Base-by-base conservation (phyloP, 768 basidiomycete genomes). In the Myochromella boudieri region DNA sequence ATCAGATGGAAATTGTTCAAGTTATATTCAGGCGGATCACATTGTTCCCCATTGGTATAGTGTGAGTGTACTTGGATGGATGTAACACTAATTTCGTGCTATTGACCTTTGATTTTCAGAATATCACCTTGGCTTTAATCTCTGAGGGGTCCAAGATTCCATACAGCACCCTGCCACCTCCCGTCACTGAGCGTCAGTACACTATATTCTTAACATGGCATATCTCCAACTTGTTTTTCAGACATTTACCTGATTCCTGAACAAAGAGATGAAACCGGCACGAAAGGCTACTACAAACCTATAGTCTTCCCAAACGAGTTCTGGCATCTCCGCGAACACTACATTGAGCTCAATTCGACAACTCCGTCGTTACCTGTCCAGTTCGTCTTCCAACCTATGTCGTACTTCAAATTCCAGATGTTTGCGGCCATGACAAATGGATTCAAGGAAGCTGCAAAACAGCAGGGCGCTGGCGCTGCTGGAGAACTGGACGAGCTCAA, bases 401-500 rank as follows among this genome's bases (percentile, higher is more conserved):
- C 86, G 7, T 85, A 82, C 60, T 75, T 86, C 65, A 95, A 94
- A 66, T 95, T 94, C 72, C 87, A 93, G 59, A 61, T 94, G 9
- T 92, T 87, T 60, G 82, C 91, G 0, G 79, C 85, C 1, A 82
- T 97, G 82, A 85, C 88, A 21, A 82, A 82, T 39, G 85, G 91
- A 2, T 94, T 97, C 64, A 83, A 90, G 34, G 89, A 94, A 63
- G 89, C 90, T 14, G 77, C 82, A n/a, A 83, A 85, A 62, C 78
- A 85, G 51, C 84, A 88, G 57, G 83, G 85, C 15, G 76, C 75
- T 11, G 70, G 71, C 1, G 73, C 74, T 22, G 71, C 71, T 9
- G 78, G 82, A 22, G 95, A 98, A 63, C 64, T 98, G 33, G 95
- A 99, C 63, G 95, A 97, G 70, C 68, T 99, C 57, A 99, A 99